Evolutionary conservation across 1,284 basidiomycete species (phyloP).

Genomic region (Ustilago lituana): DNA sequence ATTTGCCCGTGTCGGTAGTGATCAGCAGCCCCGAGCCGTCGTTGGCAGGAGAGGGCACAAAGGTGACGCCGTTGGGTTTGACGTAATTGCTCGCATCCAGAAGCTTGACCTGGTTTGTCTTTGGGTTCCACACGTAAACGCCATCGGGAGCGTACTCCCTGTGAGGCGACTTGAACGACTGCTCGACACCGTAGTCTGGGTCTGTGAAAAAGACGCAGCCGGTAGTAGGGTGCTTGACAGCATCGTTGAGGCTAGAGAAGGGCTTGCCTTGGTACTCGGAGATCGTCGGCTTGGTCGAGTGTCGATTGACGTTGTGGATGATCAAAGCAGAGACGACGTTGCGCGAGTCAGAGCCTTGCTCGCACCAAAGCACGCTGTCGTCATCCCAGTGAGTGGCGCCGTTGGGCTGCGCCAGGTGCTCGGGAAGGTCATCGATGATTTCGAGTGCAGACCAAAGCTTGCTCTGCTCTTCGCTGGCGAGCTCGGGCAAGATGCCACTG

Average conservation of each 20-base stretch:
- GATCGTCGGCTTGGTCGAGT: constrained; percentile 12
- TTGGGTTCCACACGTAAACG: constrained; percentile 44
- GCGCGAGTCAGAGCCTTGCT: constrained; percentile 36
- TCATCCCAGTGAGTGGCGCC: constrained; percentile 43
- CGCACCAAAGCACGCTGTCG: constrained; percentile 47
- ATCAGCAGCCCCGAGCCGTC: constrained; percentile 36
- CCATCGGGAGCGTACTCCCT: constrained; percentile 47
- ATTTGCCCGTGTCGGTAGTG: constrained; percentile 43
- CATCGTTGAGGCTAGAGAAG: constrained; percentile 54
- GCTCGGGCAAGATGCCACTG: constrained; percentile 14
- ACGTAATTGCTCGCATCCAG: constrained; percentile 32
- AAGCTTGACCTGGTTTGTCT: constrained; percentile 27
- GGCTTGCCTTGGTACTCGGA: constrained; percentile 26
- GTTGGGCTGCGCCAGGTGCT: constrained; percentile 38
- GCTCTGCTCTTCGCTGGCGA: constrained; percentile 18
- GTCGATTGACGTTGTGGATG: constrained; percentile 20
- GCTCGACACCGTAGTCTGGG: constrained; percentile 54
- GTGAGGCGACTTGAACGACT: constrained; percentile 35
- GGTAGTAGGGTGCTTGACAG: constrained; percentile 39
- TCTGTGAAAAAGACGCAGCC: constrained; percentile 51
- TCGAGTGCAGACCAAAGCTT: constrained; percentile 28
- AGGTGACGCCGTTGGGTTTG: constrained; percentile 53
- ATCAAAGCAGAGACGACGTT: constrained; percentile 30
- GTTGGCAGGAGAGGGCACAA: constrained; percentile 31
- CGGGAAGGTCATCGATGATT: constrained; percentile 17